phyloP scores from a whole-genome alignment of 2,329 filamentous ascomycete genomes.

The Colletotrichum scovillei region DNA sequence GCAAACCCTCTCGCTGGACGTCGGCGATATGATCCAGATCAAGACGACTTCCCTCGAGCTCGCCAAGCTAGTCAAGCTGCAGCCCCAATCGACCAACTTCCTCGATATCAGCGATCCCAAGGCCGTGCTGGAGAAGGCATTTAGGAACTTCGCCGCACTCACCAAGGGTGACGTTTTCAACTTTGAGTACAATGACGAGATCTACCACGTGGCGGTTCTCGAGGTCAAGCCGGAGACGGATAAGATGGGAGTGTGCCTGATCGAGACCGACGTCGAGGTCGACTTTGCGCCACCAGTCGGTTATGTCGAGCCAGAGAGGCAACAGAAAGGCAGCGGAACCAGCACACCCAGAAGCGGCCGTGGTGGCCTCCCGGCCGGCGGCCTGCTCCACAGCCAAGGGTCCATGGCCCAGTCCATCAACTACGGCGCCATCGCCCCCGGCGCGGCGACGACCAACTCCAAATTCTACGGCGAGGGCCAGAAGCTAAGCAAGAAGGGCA shows the following conservation, averaged over 20 bases:
- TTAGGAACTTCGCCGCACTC: slow-evolving; percentile 93
- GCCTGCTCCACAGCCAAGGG: slow-evolving; percentile 83
- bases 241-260: slow-evolving; percentile 89
- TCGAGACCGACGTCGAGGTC: slow-evolving; percentile 96
- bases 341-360: slow-evolving; percentile 81
- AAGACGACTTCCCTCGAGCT: slow-evolving; percentile 93
- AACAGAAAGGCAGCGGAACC: slow-evolving; percentile 74
- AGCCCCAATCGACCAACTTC: slow-evolving; percentile 92
- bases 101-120: slow-evolving; percentile 98
- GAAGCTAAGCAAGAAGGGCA: slow-evolving; percentile 85
- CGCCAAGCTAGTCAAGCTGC: slow-evolving; percentile 93
- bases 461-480: slow-evolving; percentile 87
- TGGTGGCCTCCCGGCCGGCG: slow-evolving; percentile 72
- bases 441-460: slow-evolving; percentile 75
- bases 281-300: slow-evolving; percentile 95
- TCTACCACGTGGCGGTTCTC: slow-evolving; percentile 92
- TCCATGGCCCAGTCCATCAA: slow-evolving; percentile 99
- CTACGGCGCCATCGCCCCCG: slow-evolving; percentile 89
- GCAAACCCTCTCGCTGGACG: slow-evolving; percentile 88
- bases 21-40: slow-evolving; percentile 93
- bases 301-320: slow-evolving; percentile 86
- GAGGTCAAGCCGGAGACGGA: slow-evolving; percentile 90
- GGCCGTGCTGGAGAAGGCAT: slow-evolving; percentile 95
- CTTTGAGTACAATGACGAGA: slow-evolving; percentile 94
- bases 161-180: slow-evolving; percentile 96